These are phyloP conservation scores for Magnusiomyces magnusii DNA, from an alignment of 1,139 yeast genomes.

Conservation along the genomic window DNA sequence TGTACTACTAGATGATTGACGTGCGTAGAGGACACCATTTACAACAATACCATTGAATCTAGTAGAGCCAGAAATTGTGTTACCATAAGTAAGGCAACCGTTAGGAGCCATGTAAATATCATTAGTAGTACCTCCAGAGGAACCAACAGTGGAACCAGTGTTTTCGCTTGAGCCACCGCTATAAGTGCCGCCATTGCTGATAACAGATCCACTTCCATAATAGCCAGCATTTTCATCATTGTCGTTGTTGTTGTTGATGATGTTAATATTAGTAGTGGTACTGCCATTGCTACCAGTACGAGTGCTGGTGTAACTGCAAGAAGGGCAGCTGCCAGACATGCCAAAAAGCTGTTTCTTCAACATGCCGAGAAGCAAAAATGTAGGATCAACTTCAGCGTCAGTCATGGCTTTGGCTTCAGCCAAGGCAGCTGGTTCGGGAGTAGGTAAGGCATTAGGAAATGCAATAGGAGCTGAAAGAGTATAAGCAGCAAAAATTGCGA, in stretches of 20 bases:
- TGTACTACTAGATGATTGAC: background rate
- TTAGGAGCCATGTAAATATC: background rate
- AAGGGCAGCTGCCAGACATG: background rate
- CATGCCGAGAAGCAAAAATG: background rate
- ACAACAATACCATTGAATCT: background rate
- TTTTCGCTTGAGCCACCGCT: slow-evolving; percentile 9
- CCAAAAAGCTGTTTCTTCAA: background rate
- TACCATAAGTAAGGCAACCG: slow-evolving; percentile 1
- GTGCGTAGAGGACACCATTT: slow-evolving; percentile 2
- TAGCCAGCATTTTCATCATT: slow-evolving; percentile 5
- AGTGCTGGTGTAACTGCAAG: background rate
- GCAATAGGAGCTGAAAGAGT: slow-evolving; percentile 1
- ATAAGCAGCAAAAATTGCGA: background rate
- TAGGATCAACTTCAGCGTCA: background rate
- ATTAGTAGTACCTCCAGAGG: background rate
- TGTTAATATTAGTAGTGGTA: background rate
- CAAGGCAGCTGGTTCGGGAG: background rate
- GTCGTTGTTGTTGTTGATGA: background rate
- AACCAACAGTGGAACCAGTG: background rate
- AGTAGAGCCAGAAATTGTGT: background rate
- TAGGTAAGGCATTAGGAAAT: background rate
- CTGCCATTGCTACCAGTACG: background rate
- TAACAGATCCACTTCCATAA: slow-evolving; percentile 10
- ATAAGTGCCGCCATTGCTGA: slow-evolving; percentile 8
- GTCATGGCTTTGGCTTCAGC: background rate